Percentiles rank a stretch among this genome's conserved stretches.
These are phyloP conservation scores for Paramecium tetraurelia DNA, from an alignment of 73 alveolate genomes.

Conservation along the genomic window DNA sequence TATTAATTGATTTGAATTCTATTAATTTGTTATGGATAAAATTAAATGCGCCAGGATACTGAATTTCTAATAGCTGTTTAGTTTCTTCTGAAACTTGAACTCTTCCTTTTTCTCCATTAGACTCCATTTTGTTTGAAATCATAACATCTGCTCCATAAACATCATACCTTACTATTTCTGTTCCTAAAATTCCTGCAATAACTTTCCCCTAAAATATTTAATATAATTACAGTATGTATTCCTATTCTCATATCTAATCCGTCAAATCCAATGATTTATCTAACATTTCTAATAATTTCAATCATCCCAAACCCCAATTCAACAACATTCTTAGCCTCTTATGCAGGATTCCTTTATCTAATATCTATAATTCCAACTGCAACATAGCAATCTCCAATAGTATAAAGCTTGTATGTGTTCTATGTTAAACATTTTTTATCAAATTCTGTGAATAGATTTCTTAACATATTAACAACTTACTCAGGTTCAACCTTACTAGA, in stretches of 20 bases:
- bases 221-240: constrained; percentile 65
- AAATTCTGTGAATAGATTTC: constrained; percentile 75
- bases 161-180: constrained; percentile 58
- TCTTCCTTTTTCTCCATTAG: constrained; percentile 57
- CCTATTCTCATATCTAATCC: constrained; percentile 77
- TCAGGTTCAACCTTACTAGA: constrained; percentile 78
- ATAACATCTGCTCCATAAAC: constrained; percentile 61
- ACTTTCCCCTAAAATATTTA: constrained; percentile 15
- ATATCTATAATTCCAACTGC: constrained; percentile 81
- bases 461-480: constrained; percentile 79
- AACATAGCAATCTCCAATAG: constrained; percentile 90
- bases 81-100: constrained; percentile 40
- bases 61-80: neutral
- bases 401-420: constrained; percentile 77
- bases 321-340: constrained; percentile 81
- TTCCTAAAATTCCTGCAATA: constrained; percentile 52
- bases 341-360: constrained; percentile 75
- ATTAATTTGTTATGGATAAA: neutral
- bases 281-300: constrained; percentile 77
- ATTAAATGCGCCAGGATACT: neutral
- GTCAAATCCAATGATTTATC: constrained; percentile 73
- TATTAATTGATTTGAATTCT: neutral
- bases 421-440: constrained; percentile 77
- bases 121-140: constrained; percentile 57
- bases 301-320: constrained; percentile 85